phyloP scores from a whole-genome alignment of 495 filamentous ascomycete genomes.

The Amphirosellinia nigrospora region DNA sequence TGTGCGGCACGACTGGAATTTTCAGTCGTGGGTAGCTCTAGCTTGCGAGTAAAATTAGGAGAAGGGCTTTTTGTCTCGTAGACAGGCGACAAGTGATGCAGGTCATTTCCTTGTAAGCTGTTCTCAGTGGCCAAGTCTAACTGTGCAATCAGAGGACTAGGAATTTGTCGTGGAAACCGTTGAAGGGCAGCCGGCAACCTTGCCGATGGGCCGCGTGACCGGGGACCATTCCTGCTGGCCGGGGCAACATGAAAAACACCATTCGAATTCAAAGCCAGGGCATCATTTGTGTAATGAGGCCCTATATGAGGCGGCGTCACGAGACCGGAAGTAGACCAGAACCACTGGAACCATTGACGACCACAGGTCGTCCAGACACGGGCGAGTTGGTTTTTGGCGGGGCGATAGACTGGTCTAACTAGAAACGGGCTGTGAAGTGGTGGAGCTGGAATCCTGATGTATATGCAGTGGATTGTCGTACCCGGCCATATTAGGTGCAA shows the following conservation, averaged over 20 bases:
- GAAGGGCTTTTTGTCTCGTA: constrained; percentile 61
- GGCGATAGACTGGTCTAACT: constrained; percentile 25
- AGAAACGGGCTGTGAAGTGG: constrained; percentile 31
- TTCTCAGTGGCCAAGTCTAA: constrained; percentile 53
- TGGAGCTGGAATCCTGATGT: constrained; percentile 38
- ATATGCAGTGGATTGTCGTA: constrained; percentile 52
- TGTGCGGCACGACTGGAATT: constrained; percentile 26
- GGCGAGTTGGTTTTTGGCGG: constrained; percentile 36
- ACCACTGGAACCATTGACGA: constrained; percentile 60
- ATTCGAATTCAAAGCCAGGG: constrained; percentile 17
- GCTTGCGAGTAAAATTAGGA: constrained; percentile 48
- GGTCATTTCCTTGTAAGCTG: constrained; percentile 38
- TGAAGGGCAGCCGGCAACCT: constrained; percentile 33
- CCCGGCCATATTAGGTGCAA: constrained; percentile 33
- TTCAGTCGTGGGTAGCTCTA: constrained; percentile 40
- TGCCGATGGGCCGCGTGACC: background rate
- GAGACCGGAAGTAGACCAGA: constrained; percentile 35
- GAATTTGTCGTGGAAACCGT: constrained; percentile 43
- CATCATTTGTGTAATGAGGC: constrained; percentile 32
- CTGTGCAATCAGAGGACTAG: constrained; percentile 50
- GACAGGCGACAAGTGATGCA: constrained; percentile 59
- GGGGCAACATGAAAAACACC: constrained; percentile 24
- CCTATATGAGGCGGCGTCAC: constrained; percentile 18
- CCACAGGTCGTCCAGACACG: constrained; percentile 48
- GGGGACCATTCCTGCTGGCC: constrained; percentile 20